These are phyloP conservation scores for Phylloboletellus chloephorus DNA, from an alignment of 1,284 basidiomycete species.

Conservation along the genomic window DNA sequence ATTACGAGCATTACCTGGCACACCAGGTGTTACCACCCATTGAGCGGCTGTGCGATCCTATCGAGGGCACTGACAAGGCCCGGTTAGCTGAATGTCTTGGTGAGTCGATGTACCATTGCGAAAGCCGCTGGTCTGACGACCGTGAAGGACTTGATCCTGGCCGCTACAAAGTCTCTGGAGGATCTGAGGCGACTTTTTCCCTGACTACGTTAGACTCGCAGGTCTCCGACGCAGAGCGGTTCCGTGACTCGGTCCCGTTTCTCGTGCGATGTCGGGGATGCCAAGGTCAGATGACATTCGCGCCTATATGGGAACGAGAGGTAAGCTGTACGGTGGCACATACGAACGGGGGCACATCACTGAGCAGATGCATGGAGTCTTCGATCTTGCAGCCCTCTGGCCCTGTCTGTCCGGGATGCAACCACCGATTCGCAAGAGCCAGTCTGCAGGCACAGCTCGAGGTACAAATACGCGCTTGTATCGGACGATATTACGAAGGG, in stretches of 20 bases:
- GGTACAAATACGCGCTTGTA: conserved; percentile 71
- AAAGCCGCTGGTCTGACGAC: conserved; percentile 2
- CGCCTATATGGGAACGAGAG: conserved; percentile 59
- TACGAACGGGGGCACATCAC: background rate
- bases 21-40: conserved; percentile 93
- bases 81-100: conserved; percentile 94
- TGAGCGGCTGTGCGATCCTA: conserved; percentile 91
- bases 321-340: conserved; percentile 36
- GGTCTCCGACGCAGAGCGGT: conserved; percentile 84
- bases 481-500: conserved; percentile 83
- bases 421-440: conserved; percentile 44
- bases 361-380: conserved; percentile 28
- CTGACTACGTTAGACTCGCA: conserved; percentile 89
- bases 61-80: conserved; percentile 91
- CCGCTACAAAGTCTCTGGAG: conserved; percentile 56
- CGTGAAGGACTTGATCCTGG: conserved; percentile 75
- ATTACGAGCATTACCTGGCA: conserved; percentile 89
- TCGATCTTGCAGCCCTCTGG: conserved; percentile 50
- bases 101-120: conserved; percentile 31
- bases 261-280: conserved; percentile 73
- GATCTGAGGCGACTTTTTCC: conserved; percentile 55
- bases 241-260: conserved; percentile 69
- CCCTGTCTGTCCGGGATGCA: conserved; percentile 60
- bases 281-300: conserved; percentile 56
- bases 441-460: conserved; percentile 85